Evolutionary conservation across 2,329 filamentous ascomycete species (phyloP).

Genomic region (Incumbomyces delicatus): DNA sequence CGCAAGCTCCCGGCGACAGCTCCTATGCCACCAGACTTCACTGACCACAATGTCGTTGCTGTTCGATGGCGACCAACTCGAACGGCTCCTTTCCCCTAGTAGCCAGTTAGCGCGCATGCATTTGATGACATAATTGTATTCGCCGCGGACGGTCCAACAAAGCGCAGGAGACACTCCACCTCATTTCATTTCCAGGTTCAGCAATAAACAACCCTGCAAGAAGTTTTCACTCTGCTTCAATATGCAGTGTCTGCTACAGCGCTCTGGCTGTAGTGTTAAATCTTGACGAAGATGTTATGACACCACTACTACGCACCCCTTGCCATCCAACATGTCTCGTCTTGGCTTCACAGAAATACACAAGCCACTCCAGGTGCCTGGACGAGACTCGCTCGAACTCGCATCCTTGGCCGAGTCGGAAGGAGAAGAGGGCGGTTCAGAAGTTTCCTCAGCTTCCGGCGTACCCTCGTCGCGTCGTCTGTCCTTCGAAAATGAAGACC

Average conservation of each 20-base stretch:
- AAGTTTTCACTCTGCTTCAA: not conserved
- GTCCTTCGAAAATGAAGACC: constrained; percentile 80
- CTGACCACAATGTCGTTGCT: too few species aligned
- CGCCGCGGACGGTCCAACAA: not conserved
- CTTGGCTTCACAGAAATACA: constrained; percentile 18
- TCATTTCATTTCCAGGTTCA: constrained; percentile 1
- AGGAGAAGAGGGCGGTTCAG: constrained; percentile 49
- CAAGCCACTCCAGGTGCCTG: constrained; percentile 24
- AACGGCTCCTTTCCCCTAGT: too few species aligned
- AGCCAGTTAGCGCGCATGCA: not conserved
- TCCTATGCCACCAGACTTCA: too few species aligned
- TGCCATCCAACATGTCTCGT: constrained; percentile 10
- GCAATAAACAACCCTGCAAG: not conserved
- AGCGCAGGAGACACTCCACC: not conserved
- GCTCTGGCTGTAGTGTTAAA: too few species aligned
- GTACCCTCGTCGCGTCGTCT: constrained; percentile 85
- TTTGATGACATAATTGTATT: constrained; percentile 2
- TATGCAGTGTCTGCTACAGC: too few species aligned
- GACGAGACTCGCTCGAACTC: constrained; percentile 90
- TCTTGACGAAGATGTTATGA: constrained; percentile 1
- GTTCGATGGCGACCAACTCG: too few species aligned
- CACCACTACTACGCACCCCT: not conserved
- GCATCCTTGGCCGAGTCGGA: constrained; percentile 82
- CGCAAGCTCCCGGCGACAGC: not conserved
- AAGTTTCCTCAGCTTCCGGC: constrained; percentile 67